Percentiles rank a stretch among this genome's conserved stretches.
phyloP scores from a whole-genome alignment of 2,329 filamentous ascomycete genomes.

The Teratosphaeriaceae sp. region DNA sequence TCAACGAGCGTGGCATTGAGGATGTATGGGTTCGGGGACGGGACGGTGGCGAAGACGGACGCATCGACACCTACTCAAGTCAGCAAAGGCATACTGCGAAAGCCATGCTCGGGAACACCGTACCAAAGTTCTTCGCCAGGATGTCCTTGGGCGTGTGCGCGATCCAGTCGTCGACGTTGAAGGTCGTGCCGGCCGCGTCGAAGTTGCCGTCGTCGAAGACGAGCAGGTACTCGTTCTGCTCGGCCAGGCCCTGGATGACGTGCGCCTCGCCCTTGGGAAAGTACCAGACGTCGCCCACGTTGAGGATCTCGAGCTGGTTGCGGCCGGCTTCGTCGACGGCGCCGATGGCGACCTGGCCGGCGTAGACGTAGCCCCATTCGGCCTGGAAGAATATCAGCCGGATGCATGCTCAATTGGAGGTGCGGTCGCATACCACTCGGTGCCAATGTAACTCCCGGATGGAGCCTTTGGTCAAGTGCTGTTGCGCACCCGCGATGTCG shows the following conservation, averaged over 20 bases:
- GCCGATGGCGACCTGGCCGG: constrained; percentile 46
- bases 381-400: constrained; percentile 15
- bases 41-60: background rate
- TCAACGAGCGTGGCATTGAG: constrained; percentile 35
- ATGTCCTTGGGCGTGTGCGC: constrained; percentile 29
- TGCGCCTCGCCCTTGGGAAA: constrained; percentile 42
- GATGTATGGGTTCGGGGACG: constrained; percentile 32
- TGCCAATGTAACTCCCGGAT: constrained; percentile 61
- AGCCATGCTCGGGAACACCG: too few relatives aligned
- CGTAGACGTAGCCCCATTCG: constrained; percentile 49
- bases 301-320: constrained; percentile 43
- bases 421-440: constrained; percentile 30
- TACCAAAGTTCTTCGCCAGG: constrained; percentile 37
- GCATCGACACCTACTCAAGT: constrained; percentile 26
- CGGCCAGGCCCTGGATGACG: constrained; percentile 33
- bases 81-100: too few relatives aligned
- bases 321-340: constrained; percentile 48
- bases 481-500: constrained; percentile 61
- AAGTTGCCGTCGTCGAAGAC: constrained; percentile 55
- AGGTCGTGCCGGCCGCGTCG: constrained; percentile 53
- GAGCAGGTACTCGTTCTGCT: constrained; percentile 52
- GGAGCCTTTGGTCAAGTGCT: constrained; percentile 60
- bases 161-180: constrained; percentile 34
- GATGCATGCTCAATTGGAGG: background rate
- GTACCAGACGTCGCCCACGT: constrained; percentile 49